These are phyloP conservation scores for Blastobotrys serpentis DNA, from an alignment of 1,139 yeast species.

Conservation along the genomic window DNA sequence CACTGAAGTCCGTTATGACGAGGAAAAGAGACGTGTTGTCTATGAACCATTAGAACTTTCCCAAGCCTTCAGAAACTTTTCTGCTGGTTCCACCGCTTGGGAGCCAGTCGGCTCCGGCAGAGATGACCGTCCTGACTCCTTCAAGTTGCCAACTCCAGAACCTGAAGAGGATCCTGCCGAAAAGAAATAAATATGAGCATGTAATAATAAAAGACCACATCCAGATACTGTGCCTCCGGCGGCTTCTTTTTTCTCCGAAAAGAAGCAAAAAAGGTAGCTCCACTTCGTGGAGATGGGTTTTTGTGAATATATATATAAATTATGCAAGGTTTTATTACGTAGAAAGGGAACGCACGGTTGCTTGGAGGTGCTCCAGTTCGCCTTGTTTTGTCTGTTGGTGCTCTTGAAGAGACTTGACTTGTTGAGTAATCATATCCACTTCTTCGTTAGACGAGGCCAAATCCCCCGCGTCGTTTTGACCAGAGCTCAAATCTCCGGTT, in stretches of 20 bases:
- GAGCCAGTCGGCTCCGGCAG: conserved; percentile 89
- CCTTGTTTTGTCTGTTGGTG: conserved; percentile 52
- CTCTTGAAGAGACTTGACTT: conserved; percentile 59
- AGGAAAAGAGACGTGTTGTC: conserved; percentile 84
- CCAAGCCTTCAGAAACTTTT: conserved; percentile 88
- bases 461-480: conserved; percentile 21
- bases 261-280: background rate
- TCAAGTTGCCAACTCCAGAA: conserved; percentile 79
- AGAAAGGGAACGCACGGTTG: conserved; percentile 41
- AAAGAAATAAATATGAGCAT: conserved; percentile 26
- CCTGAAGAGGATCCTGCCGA: conserved; percentile 52
- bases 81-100: conserved; percentile 87
- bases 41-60: conserved; percentile 89
- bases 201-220: conserved; percentile 4
- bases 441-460: conserved; percentile 48
- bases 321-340: conserved; percentile 1
- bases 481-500: conserved; percentile 26
- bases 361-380: conserved; percentile 50
- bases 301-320: conserved; percentile 3
- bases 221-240: background rate
- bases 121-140: conserved; percentile 76
- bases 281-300: background rate
- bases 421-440: conserved; percentile 61
- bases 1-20: conserved; percentile 86
- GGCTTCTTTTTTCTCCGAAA: background rate